Base-by-base conservation (phyloP, 257 asterid genomes). In the Agastache rugosa region DNA sequence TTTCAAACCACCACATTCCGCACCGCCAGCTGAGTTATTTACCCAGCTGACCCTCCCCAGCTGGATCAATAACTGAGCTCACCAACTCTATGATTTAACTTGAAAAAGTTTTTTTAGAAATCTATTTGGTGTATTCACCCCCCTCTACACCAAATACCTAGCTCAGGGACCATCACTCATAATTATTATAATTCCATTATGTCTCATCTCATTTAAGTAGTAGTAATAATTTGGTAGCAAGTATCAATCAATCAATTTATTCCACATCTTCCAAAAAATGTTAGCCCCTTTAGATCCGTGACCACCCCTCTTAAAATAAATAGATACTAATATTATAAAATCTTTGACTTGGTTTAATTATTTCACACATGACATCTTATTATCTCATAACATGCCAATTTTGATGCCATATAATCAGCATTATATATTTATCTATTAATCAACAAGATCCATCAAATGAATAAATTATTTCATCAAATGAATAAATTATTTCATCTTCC, bases 161-260 rank as follows among this genome's bases (percentile, higher is more conserved):
- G n/a, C n/a, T n/a, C n/a, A n/a, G n/a, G n/a, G n/a, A n/a, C n/a
- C n/a, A n/a, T n/a, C 14, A 4, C n/a, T 68, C 62, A 9, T 17
- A 64, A 31, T 31, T 31, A 77, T 41, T 42, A 29, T 19, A 29
- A 37, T 17, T 31, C 65, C 37, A 31, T 61, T 59, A 34, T 37
- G 11, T 29, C 23, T 50, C 19, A 48, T 39, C n/a, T n/a, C n/a
- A 37, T 66, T 31, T 31, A 31, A 8, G 15, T 42, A 9, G 2
- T 59, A 11, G 66, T 27, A n/a, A 59, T 35, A 23, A 76, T 80
- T 80, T 67, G 81, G 71, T 80, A 51, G 72, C 17, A 41, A 20
- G 48, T 76, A 54, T 6, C 76, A 9, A 73, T 76, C 84, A 66
- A 35, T 80, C 84, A 67, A 72, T 39, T 76, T 39, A 37, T 60